Base-by-base conservation (phyloP, 2,329 filamentous ascomycete genomes). In the Mollisia scopiformis region DNA sequence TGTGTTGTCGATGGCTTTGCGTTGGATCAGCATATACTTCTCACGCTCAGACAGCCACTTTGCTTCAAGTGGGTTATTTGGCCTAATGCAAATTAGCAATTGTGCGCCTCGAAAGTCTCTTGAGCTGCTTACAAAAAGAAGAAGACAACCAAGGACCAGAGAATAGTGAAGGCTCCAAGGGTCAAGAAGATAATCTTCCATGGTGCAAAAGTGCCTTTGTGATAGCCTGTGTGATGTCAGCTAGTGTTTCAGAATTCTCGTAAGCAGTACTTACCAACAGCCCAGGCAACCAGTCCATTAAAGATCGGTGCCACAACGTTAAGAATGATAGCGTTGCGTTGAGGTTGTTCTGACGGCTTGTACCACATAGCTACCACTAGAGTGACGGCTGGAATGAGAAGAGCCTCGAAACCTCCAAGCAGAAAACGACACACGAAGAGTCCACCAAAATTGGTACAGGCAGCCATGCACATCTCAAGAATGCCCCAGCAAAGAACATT, bases 251-350 rank as follows among this genome's bases (percentile, higher is more conserved):
- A 33, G 11, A 80, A 5, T 31, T 14, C 13, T 35, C n/a, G 25
- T 19, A 55, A 8, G 2, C 30, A 50, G 67, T 23, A 74, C 73
- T 72, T 69, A 21, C 75, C 75, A 47, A 77, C 71, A 1, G 71
- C 71, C 43, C 73, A 77, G 27, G 69, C 70, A 54, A 76, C 37
- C 70, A 55, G 28, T 3, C 33, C 31, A 39, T 39, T 41, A 35
- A 55, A 23, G 33, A 72, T 65, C 2, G 68, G 69, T 6, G 71
- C 72, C 35, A 73, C 71, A 39, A 75, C 75, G 7, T 74, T 74
- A 55, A 77, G 76, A 0, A 75, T 73, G 28, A 77, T 63, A 6
- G 73, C 84, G 85, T 69, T 76, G 1, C 84, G 79, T 3, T 85
- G 71, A 0, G 81, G 80, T 65, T 83, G 81, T 68, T 84, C 80